These are phyloP conservation scores for Microascus cirrosus DNA, from an alignment of 2,329 filamentous ascomycete genomes.

Conservation along the genomic window DNA sequence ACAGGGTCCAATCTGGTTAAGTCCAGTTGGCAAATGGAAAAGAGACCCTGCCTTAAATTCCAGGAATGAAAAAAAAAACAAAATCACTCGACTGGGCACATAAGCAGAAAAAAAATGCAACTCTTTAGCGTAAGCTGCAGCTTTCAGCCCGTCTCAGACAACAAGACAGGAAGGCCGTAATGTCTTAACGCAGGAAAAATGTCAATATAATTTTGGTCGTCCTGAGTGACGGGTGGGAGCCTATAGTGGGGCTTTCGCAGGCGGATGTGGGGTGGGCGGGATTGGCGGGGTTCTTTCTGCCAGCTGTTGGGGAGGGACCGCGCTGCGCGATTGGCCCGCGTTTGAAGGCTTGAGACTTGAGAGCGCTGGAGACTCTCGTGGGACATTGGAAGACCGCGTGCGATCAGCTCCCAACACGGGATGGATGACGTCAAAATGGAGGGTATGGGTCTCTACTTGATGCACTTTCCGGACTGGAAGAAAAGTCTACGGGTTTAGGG, in stretches of 20 bases:
- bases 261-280: background rate
- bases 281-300: background rate
- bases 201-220: background rate
- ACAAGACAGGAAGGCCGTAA: no score
- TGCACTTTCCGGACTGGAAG: background rate
- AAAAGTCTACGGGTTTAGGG: background rate
- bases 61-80: no score
- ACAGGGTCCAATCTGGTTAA: no score
- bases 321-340: background rate
- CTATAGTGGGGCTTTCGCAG: background rate
- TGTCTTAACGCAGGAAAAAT: background rate
- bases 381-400: no score
- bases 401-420: background rate
- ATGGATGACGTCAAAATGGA: background rate
- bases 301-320: background rate
- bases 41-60: no score
- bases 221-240: conserved; percentile 1
- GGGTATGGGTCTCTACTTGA: background rate
- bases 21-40: no score
- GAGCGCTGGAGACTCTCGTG: no score
- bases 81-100: no score
- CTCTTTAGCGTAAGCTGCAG: background rate
- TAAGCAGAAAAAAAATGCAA: background rate
- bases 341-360: background rate
- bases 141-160: background rate